Base-by-base conservation (phyloP, 2,329 filamentous ascomycete genomes). In the Nemania serpens region DNA sequence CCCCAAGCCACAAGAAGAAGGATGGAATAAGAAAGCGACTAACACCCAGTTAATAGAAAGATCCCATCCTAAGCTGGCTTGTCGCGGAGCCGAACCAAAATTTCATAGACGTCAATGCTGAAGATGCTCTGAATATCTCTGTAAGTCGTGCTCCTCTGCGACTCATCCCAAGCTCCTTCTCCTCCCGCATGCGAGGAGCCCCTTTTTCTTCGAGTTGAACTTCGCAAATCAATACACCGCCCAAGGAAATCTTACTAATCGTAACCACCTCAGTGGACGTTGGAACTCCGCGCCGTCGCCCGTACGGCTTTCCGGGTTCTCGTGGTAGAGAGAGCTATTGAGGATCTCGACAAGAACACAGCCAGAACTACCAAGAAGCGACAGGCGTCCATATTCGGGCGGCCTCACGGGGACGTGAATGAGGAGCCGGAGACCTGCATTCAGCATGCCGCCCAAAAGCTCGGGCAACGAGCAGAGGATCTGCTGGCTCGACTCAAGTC, bases 31-130 rank as follows among this genome's bases (percentile, higher is more conserved):
- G 33, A 45, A 37, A 25, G 20, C 9, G 17, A 34, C 45, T 58
- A 36, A 61, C n/a, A 29, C 4, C 4, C 25, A 2, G 2, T 48
- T 5, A 66, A 5, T 62, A 67, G 73, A 79, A 72, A 63, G 80
- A 85, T 51, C 76, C 76, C 12, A 79, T 88, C 43, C 73, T 81
- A 2, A 78, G 80, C 34, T 91, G 88, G 88, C 76, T 90, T 11
- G 79, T 84, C 62, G 75, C 79, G 18, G 72, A 76, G 2, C 75
- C 73, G 0, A 90, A 91, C 67, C 75, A 74, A 4, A 75, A 78
- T 1, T 87, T 91, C 65, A 79, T 90, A 13, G 87, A 90, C 66
- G 75, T 86, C 5, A 79, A 89, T 37, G 84, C 88, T 0, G 88
- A 90, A 66, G 81, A 84, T 53, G 76, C 82, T 7, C 79, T 90